Conservation (phyloP, 345 rosid species). For the Hypericum androsaemum region DNA sequence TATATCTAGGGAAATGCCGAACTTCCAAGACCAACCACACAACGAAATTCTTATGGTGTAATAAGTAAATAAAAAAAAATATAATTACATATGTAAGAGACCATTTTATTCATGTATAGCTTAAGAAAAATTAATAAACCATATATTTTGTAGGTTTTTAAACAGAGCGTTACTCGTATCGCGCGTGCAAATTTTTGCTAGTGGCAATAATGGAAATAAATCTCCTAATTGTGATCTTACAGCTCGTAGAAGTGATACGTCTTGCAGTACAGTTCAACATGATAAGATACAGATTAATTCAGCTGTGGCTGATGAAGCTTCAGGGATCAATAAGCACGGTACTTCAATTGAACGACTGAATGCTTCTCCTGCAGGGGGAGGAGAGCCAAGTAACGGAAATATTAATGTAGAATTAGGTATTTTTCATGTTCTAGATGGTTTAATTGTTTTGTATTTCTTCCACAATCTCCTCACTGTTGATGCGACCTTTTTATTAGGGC, state of each 20-base stretch:
- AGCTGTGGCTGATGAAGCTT: constrained; percentile 42
- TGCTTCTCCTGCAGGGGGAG: constrained; percentile 25
- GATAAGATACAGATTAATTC: constrained; percentile 36
- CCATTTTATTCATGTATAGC: too few species aligned
- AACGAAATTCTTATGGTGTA: too few species aligned
- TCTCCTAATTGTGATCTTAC: constrained; percentile 28
- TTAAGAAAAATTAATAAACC: too few species aligned
- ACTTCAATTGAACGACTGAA: constrained; percentile 28
- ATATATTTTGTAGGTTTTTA: too few species aligned
- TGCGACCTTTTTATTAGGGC: constrained; percentile 38
- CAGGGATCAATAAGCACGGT: constrained; percentile 30
- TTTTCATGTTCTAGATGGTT: constrained; percentile 8
- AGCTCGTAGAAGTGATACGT: constrained; percentile 28
- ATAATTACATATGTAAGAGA: too few species aligned
- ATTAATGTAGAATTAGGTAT: constrained; percentile 44
- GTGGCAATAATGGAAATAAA: constrained; percentile 42
- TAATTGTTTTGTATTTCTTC: constrained; percentile 3
- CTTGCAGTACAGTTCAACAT: too few species aligned
- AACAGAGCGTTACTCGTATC: too few species aligned
- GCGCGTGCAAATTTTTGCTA: too few species aligned
- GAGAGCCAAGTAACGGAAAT: constrained; percentile 46
- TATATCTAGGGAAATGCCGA: too few species aligned
- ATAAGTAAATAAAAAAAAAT: too few species aligned
- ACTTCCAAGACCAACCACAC: too few species aligned
- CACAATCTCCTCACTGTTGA: background rate